Base-by-base conservation (phyloP, 1,284 basidiomycete species). In the Ustilago sp. region DNA sequence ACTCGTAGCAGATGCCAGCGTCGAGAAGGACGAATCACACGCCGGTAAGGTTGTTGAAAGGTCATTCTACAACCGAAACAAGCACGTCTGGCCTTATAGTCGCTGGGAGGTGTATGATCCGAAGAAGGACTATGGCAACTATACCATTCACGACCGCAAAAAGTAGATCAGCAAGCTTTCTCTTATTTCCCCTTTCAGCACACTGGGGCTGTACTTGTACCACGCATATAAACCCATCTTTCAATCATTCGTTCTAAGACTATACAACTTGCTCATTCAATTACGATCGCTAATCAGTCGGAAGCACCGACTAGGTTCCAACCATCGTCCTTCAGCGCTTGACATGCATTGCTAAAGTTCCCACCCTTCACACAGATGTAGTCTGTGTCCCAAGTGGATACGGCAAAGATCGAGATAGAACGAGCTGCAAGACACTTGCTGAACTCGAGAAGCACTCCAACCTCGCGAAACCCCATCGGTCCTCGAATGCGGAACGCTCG, bases 11-110 rank as follows among this genome's bases (percentile, higher is more conserved):
- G 97, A 99, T 84, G 96, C 96, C 0, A 94, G 94, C 0, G 91
- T 93, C 70, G 96, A 99, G 87, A 99, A 98, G 87, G 95, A 99
- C 84, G 97, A 99, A 59, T 95, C 94, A 8, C 97, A 99, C 84
- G 97, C 97, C 0, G 97, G 97, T 2, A 99, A 99, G 86, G 96
- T 99, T 3, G 96, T 99, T 8, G 83, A 98, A 86, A 88, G 97
- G 70, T 93, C 92, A 68, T 99, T 93, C 90, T 98, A 99, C 86
- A 93, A 95, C 82, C 89, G 95, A 53, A 95, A 95, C 85, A 98
- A 98, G 80, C 95, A 98, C 85, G 98, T 99, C 48, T 99, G 98
- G 87, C 95, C 95, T 5, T 95, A 95, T 12, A 83, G 80, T 58
- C 73, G 83, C n/a, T 84, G 83, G 83, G 83, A 84, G 39, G 71